Evolutionary conservation across 1,284 basidiomycete species (phyloP), one percentile per base, ranked within the genome.

Genomic region (Ceratobasidium sp.): DNA sequence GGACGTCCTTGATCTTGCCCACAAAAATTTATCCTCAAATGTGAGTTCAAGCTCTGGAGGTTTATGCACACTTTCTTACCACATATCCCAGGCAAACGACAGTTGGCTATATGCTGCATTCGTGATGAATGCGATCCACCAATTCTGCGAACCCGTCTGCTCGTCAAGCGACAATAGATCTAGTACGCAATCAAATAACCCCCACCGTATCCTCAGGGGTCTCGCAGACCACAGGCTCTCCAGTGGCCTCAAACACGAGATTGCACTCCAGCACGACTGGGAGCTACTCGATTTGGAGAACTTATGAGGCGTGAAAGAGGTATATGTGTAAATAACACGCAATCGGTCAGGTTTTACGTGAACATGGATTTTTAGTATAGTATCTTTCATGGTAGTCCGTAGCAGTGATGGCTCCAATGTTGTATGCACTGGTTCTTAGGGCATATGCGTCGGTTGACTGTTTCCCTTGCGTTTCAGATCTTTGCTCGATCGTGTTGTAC

Each of bases 121-220:
- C 57, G 32, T 73, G 9, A 73, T 73, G 70, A 34, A 62, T n/a
- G 70, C 70, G 32, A 19, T 73, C 2, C 44, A 62, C 19, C 70
- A 62, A 19, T 73, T 56, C 32, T 56, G 57, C 44, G 70, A 37
- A n/a, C 70, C 70, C 19, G 46, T 9, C 46, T 22, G 13, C 17
- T 11, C 17, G 9, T 17, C 25, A 25, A 46, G 32, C 22, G 44
- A 56, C 11, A 37, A 51, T 17, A 62, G 40, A 34, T 22, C 49
- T 15, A 66, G 64, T 13, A 44, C 44, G n/a, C 70, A 73, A 22
- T 29, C 56, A 11, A 73, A 73, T 32, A 73, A 73, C 44, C 70
- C 70, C 4, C 32, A 52, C 17, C 46, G 59, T n/a, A 73, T 73
- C 32, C 57, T 73, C 11, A 37, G 32, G n/a, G 43, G n/a, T 2